These are phyloP conservation scores for Penicillium maclennaniae DNA, from an alignment of 495 filamentous ascomycete species.

Conservation along the genomic window DNA sequence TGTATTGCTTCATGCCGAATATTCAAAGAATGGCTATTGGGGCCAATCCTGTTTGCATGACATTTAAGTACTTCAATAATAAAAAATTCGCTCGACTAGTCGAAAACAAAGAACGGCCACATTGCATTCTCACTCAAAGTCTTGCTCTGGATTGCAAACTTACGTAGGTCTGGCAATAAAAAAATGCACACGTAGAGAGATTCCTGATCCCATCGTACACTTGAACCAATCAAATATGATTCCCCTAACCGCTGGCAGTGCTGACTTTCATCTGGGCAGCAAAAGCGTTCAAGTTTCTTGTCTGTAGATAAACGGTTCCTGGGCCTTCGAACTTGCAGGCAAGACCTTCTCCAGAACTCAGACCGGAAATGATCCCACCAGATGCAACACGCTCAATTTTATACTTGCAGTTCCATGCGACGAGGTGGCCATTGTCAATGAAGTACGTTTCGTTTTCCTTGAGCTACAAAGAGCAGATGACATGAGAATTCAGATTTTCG, in stretches of 20 bases:
- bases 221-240: not conserved
- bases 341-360: conserved; percentile 77
- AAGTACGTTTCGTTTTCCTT: conserved; percentile 77
- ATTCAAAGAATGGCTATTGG: no score
- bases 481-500: conserved; percentile 6
- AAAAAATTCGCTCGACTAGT: no score
- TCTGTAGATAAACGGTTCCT: conserved; percentile 91
- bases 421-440: conserved; percentile 92
- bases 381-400: conserved; percentile 78
- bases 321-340: conserved; percentile 93
- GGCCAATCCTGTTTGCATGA: no score
- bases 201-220: not conserved
- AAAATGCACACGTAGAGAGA: not conserved
- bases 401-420: conserved; percentile 97
- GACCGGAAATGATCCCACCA: conserved; percentile 78
- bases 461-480: conserved; percentile 47
- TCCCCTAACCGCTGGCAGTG: conserved; percentile 25
- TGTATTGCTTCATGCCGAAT: no score
- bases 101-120: no score
- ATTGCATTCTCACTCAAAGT: no score
- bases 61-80: no score
- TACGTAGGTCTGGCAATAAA: not conserved
- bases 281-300: conserved; percentile 71
- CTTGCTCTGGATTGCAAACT: no score
- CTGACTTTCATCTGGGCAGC: conserved; percentile 36